A percentile compares a stretch with the other conserved stretches of the same genome.
phyloP scores from a whole-genome alignment of 176 grass and related monocot species.

The Rhynchospora tenuis region DNA sequence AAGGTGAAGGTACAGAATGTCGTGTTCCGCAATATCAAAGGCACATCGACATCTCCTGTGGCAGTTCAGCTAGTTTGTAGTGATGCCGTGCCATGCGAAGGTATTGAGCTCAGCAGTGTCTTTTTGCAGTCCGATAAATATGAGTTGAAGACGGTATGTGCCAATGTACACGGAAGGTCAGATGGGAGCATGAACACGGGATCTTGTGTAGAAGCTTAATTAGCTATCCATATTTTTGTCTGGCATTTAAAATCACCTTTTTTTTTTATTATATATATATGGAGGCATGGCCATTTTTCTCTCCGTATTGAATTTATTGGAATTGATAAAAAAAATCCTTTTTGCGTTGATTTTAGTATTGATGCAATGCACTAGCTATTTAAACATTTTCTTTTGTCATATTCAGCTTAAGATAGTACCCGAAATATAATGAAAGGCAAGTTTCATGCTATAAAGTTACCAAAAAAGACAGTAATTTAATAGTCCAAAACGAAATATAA shows the following conservation, averaged over 20 bases:
- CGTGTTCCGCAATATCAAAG: constrained; percentile 51
- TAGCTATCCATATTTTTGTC: not conserved
- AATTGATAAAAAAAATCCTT: not conserved
- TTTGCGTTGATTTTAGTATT: not conserved
- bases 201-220: not conserved
- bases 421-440: not conserved
- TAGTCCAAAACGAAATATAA: no score
- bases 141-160: constrained; percentile 15
- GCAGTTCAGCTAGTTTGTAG: constrained; percentile 54
- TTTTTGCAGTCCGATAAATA: constrained; percentile 35
- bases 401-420: not conserved
- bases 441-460: no score
- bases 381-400: not conserved
- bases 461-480: no score
- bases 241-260: not conserved
- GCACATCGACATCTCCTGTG: constrained; percentile 41
- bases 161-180: constrained; percentile 20
- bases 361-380: not conserved
- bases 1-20: constrained; percentile 41
- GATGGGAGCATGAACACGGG: constrained; percentile 18
- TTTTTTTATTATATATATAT: not conserved
- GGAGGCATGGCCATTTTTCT: not conserved
- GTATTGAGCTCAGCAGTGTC: constrained; percentile 50
- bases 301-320: not conserved
- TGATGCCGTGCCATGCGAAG: constrained; percentile 42